Base-by-base conservation (phyloP, 331 rosid species). In the Malus hybrid region DNA sequence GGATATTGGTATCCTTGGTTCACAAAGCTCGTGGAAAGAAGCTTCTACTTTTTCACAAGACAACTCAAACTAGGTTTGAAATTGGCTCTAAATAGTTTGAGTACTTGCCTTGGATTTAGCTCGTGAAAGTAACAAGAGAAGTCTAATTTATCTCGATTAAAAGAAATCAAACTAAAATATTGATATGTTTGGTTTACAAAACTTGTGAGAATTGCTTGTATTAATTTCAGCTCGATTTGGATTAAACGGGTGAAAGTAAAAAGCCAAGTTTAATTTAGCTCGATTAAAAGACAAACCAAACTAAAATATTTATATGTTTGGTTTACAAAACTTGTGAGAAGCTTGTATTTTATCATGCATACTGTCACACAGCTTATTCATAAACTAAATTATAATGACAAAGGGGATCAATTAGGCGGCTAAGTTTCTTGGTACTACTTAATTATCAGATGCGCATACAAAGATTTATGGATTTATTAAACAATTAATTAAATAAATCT, bases 391-490 rank as follows among this genome's bases (percentile, higher is more conserved):
- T 39, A 22, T 4, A 63, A 26, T 71, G 34, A 12, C 63, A 34
- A 10, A 26, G 28, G 72, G 72, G 15, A 50, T 34, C 77, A 63
- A 63, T 78, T 15, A 36, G 81, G 67, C 57, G 62, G 81, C 76
- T 28, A 52, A 52, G 70, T 78, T 68, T 2, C 28, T 53, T 19
- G 60, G 70, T 57, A 22, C 46, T 39, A 4, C 14, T n/a, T 57
- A 63, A 15, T 16, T 28, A 78, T 56, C 70, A 63, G 66, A 55
- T 48, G 67, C 65, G n/a, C 78, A 16, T 2, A 16, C 57, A 53
- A 64, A 36, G 46, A 26, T 33, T 65, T 36, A 26, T 22, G 81
- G 72, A 6, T 55, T 71, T 36, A 70, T 65, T 53, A 78, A 72
- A 39, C 9, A 78, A 55, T 19, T 78, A 52, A 52, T 15, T 52